Evolutionary conservation across 1,139 yeast genomes (phyloP), one percentile per base, ranked within the genome.

Genomic region (Ogataea hybrid): DNA sequence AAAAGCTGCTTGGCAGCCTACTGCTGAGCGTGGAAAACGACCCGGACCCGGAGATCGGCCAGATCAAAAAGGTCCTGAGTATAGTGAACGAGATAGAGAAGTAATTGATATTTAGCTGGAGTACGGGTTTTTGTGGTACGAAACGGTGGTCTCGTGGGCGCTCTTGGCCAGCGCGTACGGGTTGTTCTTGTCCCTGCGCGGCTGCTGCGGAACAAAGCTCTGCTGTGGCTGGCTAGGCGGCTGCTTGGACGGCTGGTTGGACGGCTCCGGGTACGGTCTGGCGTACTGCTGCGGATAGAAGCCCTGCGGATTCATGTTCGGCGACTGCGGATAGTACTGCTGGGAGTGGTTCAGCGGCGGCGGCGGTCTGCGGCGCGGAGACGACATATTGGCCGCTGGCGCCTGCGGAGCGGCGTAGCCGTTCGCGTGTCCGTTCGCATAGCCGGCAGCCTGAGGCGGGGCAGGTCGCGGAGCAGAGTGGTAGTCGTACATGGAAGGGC

Each of bases 21-120:
- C 76, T 92, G 22, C 88, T 84, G 58, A 96, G 97, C 11, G 96
- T 92, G 5, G 96, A 89, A 49, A 84, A 88, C 47, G 88, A 81
- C 57, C 84, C 84, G 1, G 82, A 77, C 43, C 64, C 64, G 2
- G 64, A 60, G 32, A 58, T 60, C 30, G 53, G 57, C 8, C 63
- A 60, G 41, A 58, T 60, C 22, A 58, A 54, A 35, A 60, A 60
- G 35, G 64, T 59, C 28, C 41, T 60, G 25, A 57, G 58, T 32
- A 58, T 59, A 32, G 84, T 78, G 43, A 79, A 79, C 43, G 84
- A 79, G 53, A 68, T 79, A 55, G 76, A 67, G 23, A 37, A 37
- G 20, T 30, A 17, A 33, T 5, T 30, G 12, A 17, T 28, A 25
- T 18, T 39, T 37, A 44, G 27, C 37, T 43, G 10, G 52, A 44